phyloP scores from a whole-genome alignment of 768 basidiomycete species.

The Austroboletus eburneus region DNA sequence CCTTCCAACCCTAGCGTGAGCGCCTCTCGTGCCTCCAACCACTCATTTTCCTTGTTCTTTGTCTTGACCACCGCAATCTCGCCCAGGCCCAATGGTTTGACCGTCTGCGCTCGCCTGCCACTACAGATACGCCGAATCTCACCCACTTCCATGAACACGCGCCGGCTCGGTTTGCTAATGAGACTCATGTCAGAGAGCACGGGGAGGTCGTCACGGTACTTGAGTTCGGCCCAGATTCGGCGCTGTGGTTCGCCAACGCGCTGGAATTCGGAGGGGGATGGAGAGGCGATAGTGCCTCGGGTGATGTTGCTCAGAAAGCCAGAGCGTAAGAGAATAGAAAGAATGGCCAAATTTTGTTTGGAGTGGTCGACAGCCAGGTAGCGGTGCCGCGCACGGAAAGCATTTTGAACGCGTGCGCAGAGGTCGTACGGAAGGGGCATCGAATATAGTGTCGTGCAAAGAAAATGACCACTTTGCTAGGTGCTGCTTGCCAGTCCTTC shows the following conservation, averaged over 20 bases:
- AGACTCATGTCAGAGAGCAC: constrained; percentile 78
- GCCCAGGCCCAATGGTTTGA: constrained; percentile 85
- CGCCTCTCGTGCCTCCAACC: constrained; percentile 93
- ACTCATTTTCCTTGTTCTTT: constrained; percentile 65
- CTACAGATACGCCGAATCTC: constrained; percentile 79
- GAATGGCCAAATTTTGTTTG: constrained; percentile 87
- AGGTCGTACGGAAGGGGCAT: constrained; percentile 77
- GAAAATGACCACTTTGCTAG: no score
- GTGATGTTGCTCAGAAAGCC: constrained; percentile 85
- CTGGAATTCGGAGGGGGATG: constrained; percentile 63
- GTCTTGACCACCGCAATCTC: constrained; percentile 88
- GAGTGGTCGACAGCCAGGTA: constrained; percentile 76
- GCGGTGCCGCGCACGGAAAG: constrained; percentile 82
- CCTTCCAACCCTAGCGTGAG: constrained; percentile 71
- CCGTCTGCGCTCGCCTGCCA: constrained; percentile 74
- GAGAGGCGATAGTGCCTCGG: constrained; percentile 64
- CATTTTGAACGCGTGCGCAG: constrained; percentile 88
- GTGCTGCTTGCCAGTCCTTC: no score
- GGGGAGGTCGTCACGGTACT: constrained; percentile 87
- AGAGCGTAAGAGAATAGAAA: constrained; percentile 85
- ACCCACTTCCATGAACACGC: constrained; percentile 65
- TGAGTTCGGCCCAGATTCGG: constrained; percentile 91
- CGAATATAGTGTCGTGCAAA: background rate
- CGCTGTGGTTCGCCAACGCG: constrained; percentile 57
- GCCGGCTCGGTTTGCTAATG: constrained; percentile 79